Evolutionary conservation across 140 eudicot genomes (phyloP), one percentile per base, ranked within the genome.

Genomic region (Senecio squalidus): DNA sequence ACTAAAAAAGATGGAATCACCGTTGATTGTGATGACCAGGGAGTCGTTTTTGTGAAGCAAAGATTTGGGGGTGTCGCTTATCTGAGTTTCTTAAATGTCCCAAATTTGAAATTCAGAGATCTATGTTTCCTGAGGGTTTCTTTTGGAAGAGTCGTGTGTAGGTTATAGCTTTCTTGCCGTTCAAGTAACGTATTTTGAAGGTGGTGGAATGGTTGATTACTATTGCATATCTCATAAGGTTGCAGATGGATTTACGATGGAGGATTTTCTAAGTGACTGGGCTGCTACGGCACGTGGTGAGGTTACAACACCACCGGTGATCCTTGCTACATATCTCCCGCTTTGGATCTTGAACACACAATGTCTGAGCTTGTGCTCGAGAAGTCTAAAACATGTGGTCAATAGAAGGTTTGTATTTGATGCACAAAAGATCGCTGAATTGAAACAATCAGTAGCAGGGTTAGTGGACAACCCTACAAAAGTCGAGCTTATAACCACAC

Each of bases 11-110:
- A 68, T 3, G 68, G n/a, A n/a, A n/a, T n/a, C n/a, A n/a, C n/a
- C 60, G 58, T 75, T 2, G 72, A 75, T 23, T 75, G 80, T 31
- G 56, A 68, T 10, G 80, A 75, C n/a, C 22, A 71, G 7, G n/a
- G n/a, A n/a, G 75, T 68, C 1, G 38, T 67, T 4, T 62, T 75
- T 24, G 39, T 68, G 56, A 68, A n/a, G n/a, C n/a, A n/a, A n/a
- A n/a, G n/a, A n/a, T n/a, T n/a, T n/a, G n/a, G n/a, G n/a, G n/a
- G n/a, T n/a, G n/a, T n/a, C n/a, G n/a, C n/a, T n/a, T n/a, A 68
- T 33, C 34, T 10, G 62, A 62, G 20, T 47, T 75, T 56, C 58
- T 75, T 53, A 56, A 48, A 33, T 34, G 55, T 2, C 76, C 80
- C 1, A 20, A 55, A 5, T 44, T 22, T 2, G 60, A 54, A 21